These are phyloP conservation scores for Fusarium sp. DNA, from an alignment of 2,329 filamentous ascomycete genomes.

Conservation along the genomic window DNA sequence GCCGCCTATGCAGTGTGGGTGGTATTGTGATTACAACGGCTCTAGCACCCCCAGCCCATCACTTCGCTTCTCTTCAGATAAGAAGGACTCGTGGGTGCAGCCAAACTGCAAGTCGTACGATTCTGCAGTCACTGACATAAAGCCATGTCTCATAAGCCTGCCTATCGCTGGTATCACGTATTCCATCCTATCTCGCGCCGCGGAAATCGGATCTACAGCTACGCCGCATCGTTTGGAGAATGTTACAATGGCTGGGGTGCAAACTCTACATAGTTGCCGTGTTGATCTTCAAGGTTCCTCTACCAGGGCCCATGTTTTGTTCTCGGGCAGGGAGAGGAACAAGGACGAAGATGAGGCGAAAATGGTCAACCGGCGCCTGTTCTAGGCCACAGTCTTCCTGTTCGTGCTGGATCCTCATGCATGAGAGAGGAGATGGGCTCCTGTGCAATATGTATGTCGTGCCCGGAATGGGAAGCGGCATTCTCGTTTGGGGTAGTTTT, in stretches of 20 bases:
- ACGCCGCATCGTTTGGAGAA: slow-evolving; percentile 16
- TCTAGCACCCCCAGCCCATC: slow-evolving; percentile 1
- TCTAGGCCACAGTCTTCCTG: not conserved
- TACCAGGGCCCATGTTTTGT: slow-evolving; percentile 13
- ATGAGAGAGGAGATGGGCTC: not conserved
- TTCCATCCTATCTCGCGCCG: slow-evolving; percentile 6
- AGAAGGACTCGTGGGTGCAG: slow-evolving; percentile 1
- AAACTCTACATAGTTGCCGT: slow-evolving; percentile 16
- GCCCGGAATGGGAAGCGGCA: slow-evolving; percentile 3
- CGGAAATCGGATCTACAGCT: slow-evolving; percentile 14
- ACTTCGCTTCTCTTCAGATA: slow-evolving; percentile 12
- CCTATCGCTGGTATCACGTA: not conserved
- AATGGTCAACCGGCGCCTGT: slow-evolving; percentile 5
- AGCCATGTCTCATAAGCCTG: slow-evolving; percentile 29
- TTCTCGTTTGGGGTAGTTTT: slow-evolving; percentile 13
- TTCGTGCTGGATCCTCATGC: not conserved
- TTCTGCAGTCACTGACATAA: slow-evolving; percentile 21
- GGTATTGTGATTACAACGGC: slow-evolving; percentile 4
- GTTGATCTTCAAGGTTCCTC: slow-evolving; percentile 17
- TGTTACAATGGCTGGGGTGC: slow-evolving; percentile 9
- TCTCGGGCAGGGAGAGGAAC: not conserved
- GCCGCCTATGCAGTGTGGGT: slow-evolving; percentile 17
- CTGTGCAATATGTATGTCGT: not conserved
- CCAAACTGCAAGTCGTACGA: slow-evolving; percentile 29
- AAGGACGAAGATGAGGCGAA: slow-evolving; percentile 1